phyloP scores from a whole-genome alignment of 177 flowering plant genomes.

The Vitis hybrid region DNA sequence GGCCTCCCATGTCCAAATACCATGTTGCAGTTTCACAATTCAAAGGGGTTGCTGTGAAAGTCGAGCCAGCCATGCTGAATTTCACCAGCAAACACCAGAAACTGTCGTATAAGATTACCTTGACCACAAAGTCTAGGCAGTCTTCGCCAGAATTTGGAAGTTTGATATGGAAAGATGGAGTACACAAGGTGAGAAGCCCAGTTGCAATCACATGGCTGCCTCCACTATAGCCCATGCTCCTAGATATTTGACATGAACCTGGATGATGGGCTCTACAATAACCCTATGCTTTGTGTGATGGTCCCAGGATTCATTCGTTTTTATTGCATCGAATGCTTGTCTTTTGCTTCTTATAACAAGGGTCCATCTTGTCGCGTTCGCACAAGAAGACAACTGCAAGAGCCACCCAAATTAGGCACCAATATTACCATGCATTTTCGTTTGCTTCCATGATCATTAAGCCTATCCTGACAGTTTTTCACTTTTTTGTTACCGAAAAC shows the following conservation, averaged over 20 bases:
- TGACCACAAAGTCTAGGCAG: slow-evolving; percentile 45
- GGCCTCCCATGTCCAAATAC: slow-evolving; percentile 63
- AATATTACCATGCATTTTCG: too few species aligned
- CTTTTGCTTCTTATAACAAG: background rate
- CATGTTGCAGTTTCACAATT: slow-evolving; percentile 48
- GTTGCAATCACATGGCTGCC: slow-evolving; percentile 64
- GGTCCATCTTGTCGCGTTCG: too few species aligned
- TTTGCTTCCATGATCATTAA: too few species aligned
- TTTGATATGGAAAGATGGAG: slow-evolving; percentile 74
- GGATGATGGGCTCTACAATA: slow-evolving; percentile 13
- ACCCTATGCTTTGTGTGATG: slow-evolving; percentile 13
- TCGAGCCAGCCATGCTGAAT: slow-evolving; percentile 56
- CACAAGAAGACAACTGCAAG: background rate
- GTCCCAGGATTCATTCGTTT: slow-evolving; percentile 5
- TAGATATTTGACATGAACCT: slow-evolving; percentile 8
- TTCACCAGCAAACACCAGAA: slow-evolving; percentile 61
- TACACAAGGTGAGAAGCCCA: slow-evolving; percentile 78
- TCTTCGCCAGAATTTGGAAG: slow-evolving; percentile 61
- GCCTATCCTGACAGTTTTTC: too few species aligned
- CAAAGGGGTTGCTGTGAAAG: slow-evolving; percentile 51
- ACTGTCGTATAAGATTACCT: slow-evolving; percentile 61
- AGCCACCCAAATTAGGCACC: too few species aligned
- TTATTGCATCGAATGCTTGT: slow-evolving; percentile 5
- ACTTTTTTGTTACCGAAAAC: too few species aligned
- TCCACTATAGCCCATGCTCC: slow-evolving; percentile 24